phyloP scores from a whole-genome alignment of 768 basidiomycete genomes.

The Macrolepiota albuminosa region DNA sequence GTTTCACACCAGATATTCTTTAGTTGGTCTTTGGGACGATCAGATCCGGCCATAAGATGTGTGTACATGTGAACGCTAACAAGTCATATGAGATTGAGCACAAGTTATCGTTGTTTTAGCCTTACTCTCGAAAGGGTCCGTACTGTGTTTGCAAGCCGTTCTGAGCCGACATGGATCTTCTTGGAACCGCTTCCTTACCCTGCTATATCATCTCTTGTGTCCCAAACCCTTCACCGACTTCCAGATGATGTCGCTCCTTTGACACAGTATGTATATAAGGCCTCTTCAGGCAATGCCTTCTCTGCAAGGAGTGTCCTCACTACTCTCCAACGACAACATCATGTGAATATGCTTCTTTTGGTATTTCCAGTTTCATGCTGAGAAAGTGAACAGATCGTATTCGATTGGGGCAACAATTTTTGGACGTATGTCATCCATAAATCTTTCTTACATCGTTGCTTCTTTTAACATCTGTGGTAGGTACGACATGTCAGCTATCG shows the following conservation, averaged over 20 bases:
- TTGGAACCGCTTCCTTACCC: constrained; percentile 55
- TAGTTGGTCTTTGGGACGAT: constrained; percentile 64
- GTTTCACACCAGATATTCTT: constrained; percentile 2
- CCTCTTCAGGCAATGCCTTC: constrained; percentile 69
- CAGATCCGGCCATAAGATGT: constrained; percentile 52
- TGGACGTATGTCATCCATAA: constrained; percentile 50
- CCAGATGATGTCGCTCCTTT: constrained; percentile 52
- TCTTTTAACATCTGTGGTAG: constrained; percentile 22
- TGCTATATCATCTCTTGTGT: constrained; percentile 55
- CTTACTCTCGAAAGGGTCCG: constrained; percentile 47
- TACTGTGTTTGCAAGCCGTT: constrained; percentile 51
- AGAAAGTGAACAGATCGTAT: constrained; percentile 43
- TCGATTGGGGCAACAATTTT: constrained; percentile 58
- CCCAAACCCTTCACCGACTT: constrained; percentile 56
- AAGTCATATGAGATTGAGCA: background rate
- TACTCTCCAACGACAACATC: constrained; percentile 58
- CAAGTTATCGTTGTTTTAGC: constrained; percentile 18
- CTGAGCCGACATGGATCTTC: constrained; percentile 62
- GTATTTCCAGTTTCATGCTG: background rate
- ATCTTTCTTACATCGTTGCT: background rate
- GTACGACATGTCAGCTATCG: constrained; percentile 52
- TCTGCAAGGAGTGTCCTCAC: constrained; percentile 59
- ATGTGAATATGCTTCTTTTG: constrained; percentile 33
- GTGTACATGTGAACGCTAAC: constrained; percentile 12
- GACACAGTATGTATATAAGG: constrained; percentile 48